Conservation (phyloP, 2,329 filamentous ascomycete genomes). For the Phialophora verrucosa region DNA sequence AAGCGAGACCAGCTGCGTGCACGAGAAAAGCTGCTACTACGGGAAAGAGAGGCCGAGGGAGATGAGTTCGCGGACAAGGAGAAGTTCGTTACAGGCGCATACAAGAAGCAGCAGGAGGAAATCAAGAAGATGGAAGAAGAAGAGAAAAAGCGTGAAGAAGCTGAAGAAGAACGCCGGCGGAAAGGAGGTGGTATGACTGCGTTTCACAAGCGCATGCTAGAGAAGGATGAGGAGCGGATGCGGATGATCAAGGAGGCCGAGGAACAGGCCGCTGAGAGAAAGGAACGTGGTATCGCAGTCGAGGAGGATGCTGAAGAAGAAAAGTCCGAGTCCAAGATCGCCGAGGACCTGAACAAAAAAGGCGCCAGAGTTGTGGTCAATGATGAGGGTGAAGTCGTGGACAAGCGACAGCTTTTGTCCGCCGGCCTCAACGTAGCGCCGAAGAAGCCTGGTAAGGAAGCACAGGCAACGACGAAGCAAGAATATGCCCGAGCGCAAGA, state of each 20-base stretch:
- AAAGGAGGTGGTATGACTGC: conserved; percentile 59
- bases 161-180: conserved; percentile 58
- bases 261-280: conserved; percentile 44
- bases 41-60: conserved; percentile 68
- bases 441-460: conserved; percentile 51
- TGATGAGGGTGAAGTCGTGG: conserved; percentile 68
- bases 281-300: conserved; percentile 45
- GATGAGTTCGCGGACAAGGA: conserved; percentile 71
- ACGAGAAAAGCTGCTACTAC: conserved; percentile 64
- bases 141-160: conserved; percentile 59
- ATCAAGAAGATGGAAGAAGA: conserved; percentile 62
- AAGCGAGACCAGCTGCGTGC: conserved; percentile 69
- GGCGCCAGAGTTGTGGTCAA: conserved; percentile 63
- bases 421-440: conserved; percentile 67
- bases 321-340: conserved; percentile 60
- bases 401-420: conserved; percentile 66
- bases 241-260: conserved; percentile 62
- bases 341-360: conserved; percentile 58
- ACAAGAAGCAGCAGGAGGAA: conserved; percentile 69
- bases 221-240: conserved; percentile 63
- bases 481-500: conserved; percentile 23
- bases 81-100: conserved; percentile 69
- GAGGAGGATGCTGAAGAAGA: conserved; percentile 44
- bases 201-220: conserved; percentile 66
- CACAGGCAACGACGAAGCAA: conserved; percentile 19